Evolutionary conservation across 257 asterid genomes (phyloP), one percentile per base, ranked within the genome.

Genomic region (Fraxinus quadrangulata): DNA sequence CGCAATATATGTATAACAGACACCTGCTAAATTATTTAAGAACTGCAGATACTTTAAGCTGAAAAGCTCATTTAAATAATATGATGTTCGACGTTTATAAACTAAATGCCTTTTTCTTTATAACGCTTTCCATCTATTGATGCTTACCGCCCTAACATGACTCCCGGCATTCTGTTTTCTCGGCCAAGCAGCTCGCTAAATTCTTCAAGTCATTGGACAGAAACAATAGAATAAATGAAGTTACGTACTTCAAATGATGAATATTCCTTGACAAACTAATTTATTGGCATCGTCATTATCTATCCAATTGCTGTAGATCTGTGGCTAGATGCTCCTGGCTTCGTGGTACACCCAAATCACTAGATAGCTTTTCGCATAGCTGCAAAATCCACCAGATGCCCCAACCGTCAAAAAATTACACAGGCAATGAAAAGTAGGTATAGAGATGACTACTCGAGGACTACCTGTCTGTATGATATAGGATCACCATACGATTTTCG

Each of bases 401-500:
- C 39, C 30, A 26, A 42, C 59, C 67, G 73, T 80, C 14, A 73
- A 71, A 77, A 31, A 68, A 54, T 33, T 33, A 14, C 14, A 63
- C 23, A 23, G 67, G 69, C 17, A 26, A 4, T 47, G 42, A 10
- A 42, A 33, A 63, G 69, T 24, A 6, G 67, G 3, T 24, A 36
- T 19, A 36, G 65, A 78, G 7, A 34, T 24, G 6, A 23, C 17
- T 12, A 26, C 33, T 24, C 34, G 19, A 33, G 17, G 2, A 11
- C 14, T 85, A 92, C 98, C 97, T 93, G 88, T 88, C 96, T 89
- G 86, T 96, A 96, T 77, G 80, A 79, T 71, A 75, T 33, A 24
- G 94, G 81, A 84, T 92, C 97, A 49, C 99, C 99, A n/a, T 77
- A 75, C n/a, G 86, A 85, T 83, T 96, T 96, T 68, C 86, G 88